Evolutionary conservation across 2,329 filamentous ascomycete genomes (phyloP).

Genomic region (Trichophyton benhamiae): DNA sequence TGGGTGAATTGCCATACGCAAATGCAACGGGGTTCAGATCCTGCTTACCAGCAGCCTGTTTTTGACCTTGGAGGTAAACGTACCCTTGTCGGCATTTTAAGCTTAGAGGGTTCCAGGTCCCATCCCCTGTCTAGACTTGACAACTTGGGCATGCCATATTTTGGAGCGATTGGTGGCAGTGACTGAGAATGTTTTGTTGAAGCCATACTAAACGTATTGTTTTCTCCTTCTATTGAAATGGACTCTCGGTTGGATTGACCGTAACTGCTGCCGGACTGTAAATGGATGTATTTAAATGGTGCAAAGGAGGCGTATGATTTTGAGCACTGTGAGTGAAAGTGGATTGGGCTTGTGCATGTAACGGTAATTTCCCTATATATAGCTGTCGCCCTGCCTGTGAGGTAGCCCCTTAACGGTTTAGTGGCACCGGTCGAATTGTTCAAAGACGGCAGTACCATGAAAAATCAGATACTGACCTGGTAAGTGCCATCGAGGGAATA

Average conservation of each 20-base stretch:
- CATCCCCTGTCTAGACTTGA: conserved; percentile 23
- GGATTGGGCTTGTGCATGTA: neutral
- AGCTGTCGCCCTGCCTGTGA: neutral
- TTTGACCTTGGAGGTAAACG: conserved; percentile 42
- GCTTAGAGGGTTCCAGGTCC: conserved; percentile 20
- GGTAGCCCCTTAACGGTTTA: neutral
- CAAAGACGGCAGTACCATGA: neutral
- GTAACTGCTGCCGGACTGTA: conserved; percentile 15
- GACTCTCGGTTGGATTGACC: too few relatives aligned
- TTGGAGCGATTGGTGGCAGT: conserved; percentile 36
- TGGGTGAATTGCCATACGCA: neutral
- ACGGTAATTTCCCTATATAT: neutral
- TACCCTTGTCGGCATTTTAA: conserved; percentile 29
- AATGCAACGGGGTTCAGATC: conserved; percentile 4
- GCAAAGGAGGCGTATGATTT: neutral
- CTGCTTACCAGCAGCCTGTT: conserved; percentile 41
- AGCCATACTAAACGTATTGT: conserved; percentile 19
- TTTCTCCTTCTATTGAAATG: too few relatives aligned
- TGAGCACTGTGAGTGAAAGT: neutral
- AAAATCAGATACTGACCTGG: too few relatives aligned
- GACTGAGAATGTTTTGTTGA: conserved; percentile 28
- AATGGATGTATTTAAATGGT: conserved; percentile 21
- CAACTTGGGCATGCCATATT: conserved; percentile 25
- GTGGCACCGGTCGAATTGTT: neutral
- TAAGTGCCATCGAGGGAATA: neutral